A percentile compares a stretch with the other conserved stretches of the same genome.
phyloP scores from a whole-genome alignment of 768 basidiomycete species.

The Boletus vermiculosoides region DNA sequence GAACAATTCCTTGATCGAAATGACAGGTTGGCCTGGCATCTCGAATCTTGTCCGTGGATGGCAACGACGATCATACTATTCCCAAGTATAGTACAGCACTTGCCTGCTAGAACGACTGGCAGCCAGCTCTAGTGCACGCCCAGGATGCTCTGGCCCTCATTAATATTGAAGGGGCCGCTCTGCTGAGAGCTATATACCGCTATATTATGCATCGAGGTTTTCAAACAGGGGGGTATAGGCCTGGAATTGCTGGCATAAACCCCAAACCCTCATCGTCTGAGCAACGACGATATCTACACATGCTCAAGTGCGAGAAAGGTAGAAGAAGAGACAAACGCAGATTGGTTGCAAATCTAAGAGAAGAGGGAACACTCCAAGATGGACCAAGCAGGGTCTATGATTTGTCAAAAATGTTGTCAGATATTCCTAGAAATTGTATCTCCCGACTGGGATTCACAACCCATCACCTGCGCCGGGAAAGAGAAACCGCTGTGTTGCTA shows the following conservation, averaged over 20 bases:
- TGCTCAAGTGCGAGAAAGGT: neutral
- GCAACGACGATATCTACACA: neutral
- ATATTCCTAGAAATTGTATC: slow-evolving; percentile 1
- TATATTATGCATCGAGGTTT: too few relatives aligned
- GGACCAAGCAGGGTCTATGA: neutral
- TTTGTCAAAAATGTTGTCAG: neutral
- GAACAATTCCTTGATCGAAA: neutral
- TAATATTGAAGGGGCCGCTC: too few relatives aligned
- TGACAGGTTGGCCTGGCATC: neutral
- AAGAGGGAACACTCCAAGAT: neutral
- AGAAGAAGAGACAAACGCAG: neutral
- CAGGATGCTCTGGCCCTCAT: too few relatives aligned
- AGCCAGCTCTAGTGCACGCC: too few relatives aligned
- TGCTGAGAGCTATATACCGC: too few relatives aligned
- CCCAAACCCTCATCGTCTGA: too few relatives aligned
- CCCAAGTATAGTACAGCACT: neutral
- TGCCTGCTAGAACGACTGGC: neutral
- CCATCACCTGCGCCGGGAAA: slow-evolving; percentile 17
- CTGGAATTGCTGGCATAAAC: neutral
- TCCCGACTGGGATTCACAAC: slow-evolving; percentile 11
- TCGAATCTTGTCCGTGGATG: neutral
- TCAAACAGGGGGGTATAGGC: neutral
- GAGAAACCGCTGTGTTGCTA: slow-evolving; percentile 13
- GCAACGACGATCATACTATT: slow-evolving; percentile 15
- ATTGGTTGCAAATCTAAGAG: neutral